Percentiles rank a stretch among this genome's conserved stretches.
Evolutionary conservation across 306 rosid species (phyloP).

Genomic region (Dryas octopetala): DNA sequence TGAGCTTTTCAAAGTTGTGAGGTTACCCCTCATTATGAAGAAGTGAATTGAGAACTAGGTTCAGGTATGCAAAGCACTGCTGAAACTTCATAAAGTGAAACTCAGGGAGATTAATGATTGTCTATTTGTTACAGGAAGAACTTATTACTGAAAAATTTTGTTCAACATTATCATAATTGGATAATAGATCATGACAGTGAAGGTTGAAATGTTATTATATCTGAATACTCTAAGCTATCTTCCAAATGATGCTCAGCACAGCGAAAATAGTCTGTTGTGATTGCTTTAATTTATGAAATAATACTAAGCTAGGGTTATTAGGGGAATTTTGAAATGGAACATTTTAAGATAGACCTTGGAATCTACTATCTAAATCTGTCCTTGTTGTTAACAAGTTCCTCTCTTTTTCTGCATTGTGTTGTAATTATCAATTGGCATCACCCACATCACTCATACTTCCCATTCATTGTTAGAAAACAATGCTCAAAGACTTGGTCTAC

Average conservation of each 20-base stretch:
- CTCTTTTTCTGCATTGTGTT: neutral
- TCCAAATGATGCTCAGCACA: neutral
- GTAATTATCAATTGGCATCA: neutral
- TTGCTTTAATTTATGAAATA: neutral
- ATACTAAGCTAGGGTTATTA: too few relatives aligned
- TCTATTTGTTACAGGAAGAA: neutral
- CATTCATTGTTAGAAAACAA: too few relatives aligned
- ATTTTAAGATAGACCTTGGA: too few relatives aligned
- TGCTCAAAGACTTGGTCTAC: neutral
- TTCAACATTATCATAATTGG: neutral
- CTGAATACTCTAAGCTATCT: neutral
- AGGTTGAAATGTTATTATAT: neutral
- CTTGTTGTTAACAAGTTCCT: neutral
- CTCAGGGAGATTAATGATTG: neutral
- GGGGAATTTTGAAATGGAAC: too few relatives aligned
- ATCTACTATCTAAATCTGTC: neutral
- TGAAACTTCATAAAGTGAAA: too few relatives aligned
- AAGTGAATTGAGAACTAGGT: neutral
- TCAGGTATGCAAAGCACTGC: neutral
- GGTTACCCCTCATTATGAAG: neutral
- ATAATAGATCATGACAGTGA: neutral
- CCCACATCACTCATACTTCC: neutral
- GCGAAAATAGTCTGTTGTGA: neutral
- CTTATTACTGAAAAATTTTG: neutral
- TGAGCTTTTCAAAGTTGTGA: neutral